Evolutionary conservation across 106 monocot species (phyloP).

Genomic region (Posidonia australis): DNA sequence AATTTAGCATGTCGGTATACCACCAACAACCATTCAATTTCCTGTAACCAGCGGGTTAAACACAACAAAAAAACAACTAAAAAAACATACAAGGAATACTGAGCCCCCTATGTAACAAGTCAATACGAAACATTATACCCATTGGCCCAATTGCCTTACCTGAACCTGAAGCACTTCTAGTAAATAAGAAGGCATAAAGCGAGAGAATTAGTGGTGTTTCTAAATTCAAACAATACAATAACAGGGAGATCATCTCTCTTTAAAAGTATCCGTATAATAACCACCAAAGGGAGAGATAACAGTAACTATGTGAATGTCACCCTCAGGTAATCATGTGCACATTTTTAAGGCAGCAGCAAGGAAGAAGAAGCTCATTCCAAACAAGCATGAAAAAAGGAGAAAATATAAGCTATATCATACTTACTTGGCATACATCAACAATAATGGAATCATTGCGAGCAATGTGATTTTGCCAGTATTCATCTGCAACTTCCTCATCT

Average conservation of each 20-base stretch:
- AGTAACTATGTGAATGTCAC: background rate
- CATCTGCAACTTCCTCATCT: slow-evolving; percentile 99
- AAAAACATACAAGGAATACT: background rate
- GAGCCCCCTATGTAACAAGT: no score
- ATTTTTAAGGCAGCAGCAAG: background rate
- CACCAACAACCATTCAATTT: no score
- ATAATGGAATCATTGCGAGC: slow-evolving; percentile 99
- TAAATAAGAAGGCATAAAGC: no score
- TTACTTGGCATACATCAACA: slow-evolving; percentile 99
- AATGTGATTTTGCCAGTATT: slow-evolving; percentile 98
- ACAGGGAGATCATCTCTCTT: no score
- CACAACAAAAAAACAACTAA: background rate
- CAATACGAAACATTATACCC: no score
- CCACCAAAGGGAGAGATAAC: no score
- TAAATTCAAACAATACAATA: no score
- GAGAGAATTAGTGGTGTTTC: no score
- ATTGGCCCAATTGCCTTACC: no score
- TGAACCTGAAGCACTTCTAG: no score
- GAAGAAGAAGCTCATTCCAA: background rate
- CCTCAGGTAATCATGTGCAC: background rate
- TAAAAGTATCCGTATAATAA: no score
- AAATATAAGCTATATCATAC: slow-evolving; percentile 6
- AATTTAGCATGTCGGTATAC: background rate
- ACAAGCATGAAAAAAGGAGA: background rate
- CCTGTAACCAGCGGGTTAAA: background rate